phyloP scores from a whole-genome alignment of 2,329 filamentous ascomycete genomes.

The Colletotrichum karsti region DNA sequence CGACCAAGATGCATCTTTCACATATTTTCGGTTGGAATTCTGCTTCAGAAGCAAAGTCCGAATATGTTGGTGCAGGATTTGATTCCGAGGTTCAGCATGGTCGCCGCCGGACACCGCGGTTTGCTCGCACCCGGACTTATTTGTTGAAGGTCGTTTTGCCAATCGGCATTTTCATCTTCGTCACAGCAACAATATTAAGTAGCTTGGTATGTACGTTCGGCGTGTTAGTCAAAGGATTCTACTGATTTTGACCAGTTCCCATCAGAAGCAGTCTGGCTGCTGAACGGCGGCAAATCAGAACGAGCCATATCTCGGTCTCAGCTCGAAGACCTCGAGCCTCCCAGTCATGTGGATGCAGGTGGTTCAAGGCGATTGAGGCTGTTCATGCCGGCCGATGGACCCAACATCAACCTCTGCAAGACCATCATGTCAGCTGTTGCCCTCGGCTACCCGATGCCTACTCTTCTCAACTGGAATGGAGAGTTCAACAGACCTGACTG shows the following conservation, averaged over 20 bases:
- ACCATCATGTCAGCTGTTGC: constrained; percentile 46
- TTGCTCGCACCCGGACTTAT: not conserved
- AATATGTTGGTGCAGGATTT: not conserved
- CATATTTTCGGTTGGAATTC: not conserved
- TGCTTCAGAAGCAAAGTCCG: not conserved
- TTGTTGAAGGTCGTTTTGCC: not conserved
- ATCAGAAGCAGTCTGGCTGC: not conserved
- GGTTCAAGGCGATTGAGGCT: constrained; percentile 39
- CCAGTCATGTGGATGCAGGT: not conserved
- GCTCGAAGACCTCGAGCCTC: not conserved
- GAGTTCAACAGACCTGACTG: constrained; percentile 46
- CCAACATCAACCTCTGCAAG: constrained; percentile 48
- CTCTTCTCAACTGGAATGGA: constrained; percentile 46
- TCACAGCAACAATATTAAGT: not conserved
- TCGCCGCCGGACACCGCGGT: not conserved
- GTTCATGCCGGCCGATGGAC: constrained; percentile 47
- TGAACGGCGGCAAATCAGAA: not conserved
- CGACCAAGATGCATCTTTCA: not conserved
- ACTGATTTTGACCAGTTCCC: not conserved
- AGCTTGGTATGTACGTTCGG: not conserved
- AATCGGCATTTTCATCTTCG: not conserved
- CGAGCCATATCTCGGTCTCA: not conserved
- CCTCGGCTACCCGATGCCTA: constrained; percentile 46
- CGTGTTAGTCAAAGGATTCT: too few relatives aligned
- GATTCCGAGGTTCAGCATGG: not conserved